A percentile compares a stretch with the other conserved stretches of the same genome.
phyloP scores from a whole-genome alignment of 2,329 filamentous ascomycete genomes.

The Tolypocladium inflatum region DNA sequence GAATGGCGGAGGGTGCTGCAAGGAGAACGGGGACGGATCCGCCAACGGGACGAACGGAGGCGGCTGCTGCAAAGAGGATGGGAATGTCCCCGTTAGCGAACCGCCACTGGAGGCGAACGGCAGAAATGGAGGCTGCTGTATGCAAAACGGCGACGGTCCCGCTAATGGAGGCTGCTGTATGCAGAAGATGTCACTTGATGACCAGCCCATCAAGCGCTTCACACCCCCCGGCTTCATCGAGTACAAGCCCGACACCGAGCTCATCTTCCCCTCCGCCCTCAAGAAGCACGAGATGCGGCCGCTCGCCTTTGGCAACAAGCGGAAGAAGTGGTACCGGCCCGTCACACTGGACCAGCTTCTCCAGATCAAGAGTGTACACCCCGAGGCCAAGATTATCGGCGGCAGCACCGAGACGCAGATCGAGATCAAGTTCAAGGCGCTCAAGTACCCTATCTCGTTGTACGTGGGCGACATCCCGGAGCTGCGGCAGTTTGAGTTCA shows the following conservation, averaged over 20 bases:
- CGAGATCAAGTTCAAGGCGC: conserved; percentile 94
- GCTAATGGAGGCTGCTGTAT: conserved; percentile 56
- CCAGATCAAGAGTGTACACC: conserved; percentile 80
- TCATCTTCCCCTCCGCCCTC: conserved; percentile 85
- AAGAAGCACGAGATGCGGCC: conserved; percentile 76
- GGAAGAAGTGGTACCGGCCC: conserved; percentile 87
- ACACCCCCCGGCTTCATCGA: conserved; percentile 87
- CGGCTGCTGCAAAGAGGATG: background rate
- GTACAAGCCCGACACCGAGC: conserved; percentile 85
- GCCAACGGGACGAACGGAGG: conserved; percentile 23
- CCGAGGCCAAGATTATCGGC: conserved; percentile 86
- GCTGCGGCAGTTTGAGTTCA: conserved; percentile 69
- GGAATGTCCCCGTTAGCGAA: background rate
- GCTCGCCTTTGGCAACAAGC: conserved; percentile 85
- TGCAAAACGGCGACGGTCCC: conserved; percentile 47
- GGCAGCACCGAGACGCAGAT: conserved; percentile 97
- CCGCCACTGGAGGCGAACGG: background rate
- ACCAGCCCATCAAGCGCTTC: conserved; percentile 55
- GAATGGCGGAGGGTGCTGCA: conserved; percentile 1
- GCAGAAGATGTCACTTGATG: conserved; percentile 39
- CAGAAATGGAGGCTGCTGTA: conserved; percentile 53
- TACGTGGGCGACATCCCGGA: conserved; percentile 92
- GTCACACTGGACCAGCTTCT: conserved; percentile 79
- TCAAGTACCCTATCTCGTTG: conserved; percentile 82
- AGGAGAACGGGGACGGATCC: background rate